These are phyloP conservation scores for Chamaecrista fasciculata DNA, from an alignment of 306 rosid genomes.

Conservation along the genomic window DNA sequence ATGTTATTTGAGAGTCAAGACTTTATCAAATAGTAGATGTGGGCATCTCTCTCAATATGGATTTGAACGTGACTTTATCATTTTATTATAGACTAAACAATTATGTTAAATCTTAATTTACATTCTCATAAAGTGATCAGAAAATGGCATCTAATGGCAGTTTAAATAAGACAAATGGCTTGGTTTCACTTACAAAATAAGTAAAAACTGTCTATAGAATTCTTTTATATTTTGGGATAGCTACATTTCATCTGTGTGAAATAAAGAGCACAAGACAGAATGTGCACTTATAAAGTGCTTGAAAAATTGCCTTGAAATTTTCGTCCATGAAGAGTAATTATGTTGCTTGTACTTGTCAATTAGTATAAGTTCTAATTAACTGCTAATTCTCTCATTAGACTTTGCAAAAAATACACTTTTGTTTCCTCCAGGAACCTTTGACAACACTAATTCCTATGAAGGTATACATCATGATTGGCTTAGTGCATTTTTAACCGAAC, in stretches of 20 bases:
- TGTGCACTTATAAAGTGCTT: neutral
- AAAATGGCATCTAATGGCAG: neutral
- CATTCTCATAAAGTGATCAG: neutral
- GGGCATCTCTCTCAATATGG: no score
- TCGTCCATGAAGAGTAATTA: neutral
- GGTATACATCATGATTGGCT: no score
- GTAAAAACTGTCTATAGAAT: neutral
- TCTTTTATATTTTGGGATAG: neutral
- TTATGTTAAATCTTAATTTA: no score
- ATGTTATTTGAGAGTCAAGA: no score
- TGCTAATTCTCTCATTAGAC: no score
- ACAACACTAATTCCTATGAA: constrained; percentile 28
- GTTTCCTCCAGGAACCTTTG: constrained; percentile 7
- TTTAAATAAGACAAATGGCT: neutral
- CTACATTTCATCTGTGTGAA: neutral
- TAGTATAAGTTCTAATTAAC: no score
- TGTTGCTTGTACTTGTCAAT: neutral
- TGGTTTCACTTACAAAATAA: neutral
- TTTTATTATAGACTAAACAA: no score
- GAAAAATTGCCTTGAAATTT: neutral
- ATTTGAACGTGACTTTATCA: no score
- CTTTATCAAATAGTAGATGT: no score
- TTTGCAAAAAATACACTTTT: constrained; percentile 4
- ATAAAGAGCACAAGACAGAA: neutral
- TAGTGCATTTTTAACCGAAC: no score